These are phyloP conservation scores for Cladorrhinum samala DNA, from an alignment of 495 filamentous ascomycete species.

Conservation along the genomic window DNA sequence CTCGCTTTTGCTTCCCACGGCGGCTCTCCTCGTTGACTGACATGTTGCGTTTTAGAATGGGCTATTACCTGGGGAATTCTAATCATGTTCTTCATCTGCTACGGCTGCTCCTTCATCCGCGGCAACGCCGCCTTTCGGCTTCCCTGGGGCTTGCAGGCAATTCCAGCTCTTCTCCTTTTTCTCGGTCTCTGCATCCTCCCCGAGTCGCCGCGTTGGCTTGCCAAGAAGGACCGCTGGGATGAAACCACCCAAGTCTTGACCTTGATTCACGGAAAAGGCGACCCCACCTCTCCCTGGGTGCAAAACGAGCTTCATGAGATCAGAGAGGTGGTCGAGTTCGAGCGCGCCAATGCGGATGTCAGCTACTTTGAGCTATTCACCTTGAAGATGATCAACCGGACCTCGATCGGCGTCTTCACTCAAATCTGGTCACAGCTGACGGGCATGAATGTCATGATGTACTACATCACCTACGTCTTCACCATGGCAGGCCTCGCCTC, in stretches of 20 bases:
- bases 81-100: constrained; percentile 73
- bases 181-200: constrained; percentile 59
- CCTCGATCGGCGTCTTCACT: constrained; percentile 66
- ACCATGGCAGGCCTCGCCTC: constrained; percentile 61
- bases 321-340: constrained; percentile 61
- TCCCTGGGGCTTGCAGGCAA: constrained; percentile 72
- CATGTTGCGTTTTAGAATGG: constrained; percentile 42
- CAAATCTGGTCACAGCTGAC: constrained; percentile 83
- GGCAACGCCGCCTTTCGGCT: constrained; percentile 59
- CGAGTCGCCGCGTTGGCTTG: constrained; percentile 74
- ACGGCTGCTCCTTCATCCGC: constrained; percentile 62
- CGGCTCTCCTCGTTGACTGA: no score
- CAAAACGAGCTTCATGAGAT: constrained; percentile 64
- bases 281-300: constrained; percentile 57
- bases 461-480: constrained; percentile 60
- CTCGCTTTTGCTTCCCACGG: background rate
- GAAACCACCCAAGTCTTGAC: constrained; percentile 58
- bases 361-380: constrained; percentile 65
- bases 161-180: constrained; percentile 62
- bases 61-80: constrained; percentile 74
- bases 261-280: constrained; percentile 61
- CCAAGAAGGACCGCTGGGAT: constrained; percentile 67
- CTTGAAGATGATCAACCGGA: constrained; percentile 67
- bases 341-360: constrained; percentile 54
- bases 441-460: constrained; percentile 78